phyloP scores from a whole-genome alignment of 495 filamentous ascomycete genomes.

The Aspergillus haitiensis region DNA sequence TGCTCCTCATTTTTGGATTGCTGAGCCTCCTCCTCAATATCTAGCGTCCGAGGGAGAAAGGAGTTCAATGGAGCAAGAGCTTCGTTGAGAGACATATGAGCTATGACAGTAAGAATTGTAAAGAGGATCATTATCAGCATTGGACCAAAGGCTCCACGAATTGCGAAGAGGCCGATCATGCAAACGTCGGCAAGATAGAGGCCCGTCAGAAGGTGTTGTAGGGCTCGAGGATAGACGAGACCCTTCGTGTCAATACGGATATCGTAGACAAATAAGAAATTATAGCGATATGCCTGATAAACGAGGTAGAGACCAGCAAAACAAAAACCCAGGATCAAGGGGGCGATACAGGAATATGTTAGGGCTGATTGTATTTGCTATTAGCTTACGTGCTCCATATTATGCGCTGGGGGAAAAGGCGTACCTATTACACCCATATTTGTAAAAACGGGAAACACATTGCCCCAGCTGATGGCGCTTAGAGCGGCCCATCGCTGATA shows the following conservation, averaged over 20 bases:
- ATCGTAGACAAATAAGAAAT: constrained; percentile 85
- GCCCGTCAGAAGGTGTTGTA: constrained; percentile 83
- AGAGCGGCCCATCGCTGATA: constrained; percentile 64
- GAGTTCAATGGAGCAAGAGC: constrained; percentile 72
- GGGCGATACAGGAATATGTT: constrained; percentile 82
- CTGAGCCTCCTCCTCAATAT: constrained; percentile 46
- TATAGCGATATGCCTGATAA: constrained; percentile 89
- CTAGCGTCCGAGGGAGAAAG: constrained; percentile 65
- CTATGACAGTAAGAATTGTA: constrained; percentile 72
- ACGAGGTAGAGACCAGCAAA: constrained; percentile 76
- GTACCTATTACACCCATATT: constrained; percentile 80
- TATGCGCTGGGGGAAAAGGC: neutral
- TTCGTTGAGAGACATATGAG: constrained; percentile 73
- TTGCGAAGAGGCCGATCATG: constrained; percentile 82
- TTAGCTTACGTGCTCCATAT: neutral
- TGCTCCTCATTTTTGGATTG: constrained; percentile 38
- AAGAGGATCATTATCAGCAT: constrained; percentile 76
- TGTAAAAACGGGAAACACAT: constrained; percentile 80
- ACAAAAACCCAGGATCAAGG: constrained; percentile 80
- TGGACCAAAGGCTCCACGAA: constrained; percentile 67
- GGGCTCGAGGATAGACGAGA: constrained; percentile 78
- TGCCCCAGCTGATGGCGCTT: constrained; percentile 72
- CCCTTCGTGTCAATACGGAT: constrained; percentile 83
- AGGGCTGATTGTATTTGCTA: constrained; percentile 47
- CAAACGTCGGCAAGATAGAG: constrained; percentile 81